phyloP scores from a whole-genome alignment of 495 filamentous ascomycete species.

The Xylaria scruposa region DNA sequence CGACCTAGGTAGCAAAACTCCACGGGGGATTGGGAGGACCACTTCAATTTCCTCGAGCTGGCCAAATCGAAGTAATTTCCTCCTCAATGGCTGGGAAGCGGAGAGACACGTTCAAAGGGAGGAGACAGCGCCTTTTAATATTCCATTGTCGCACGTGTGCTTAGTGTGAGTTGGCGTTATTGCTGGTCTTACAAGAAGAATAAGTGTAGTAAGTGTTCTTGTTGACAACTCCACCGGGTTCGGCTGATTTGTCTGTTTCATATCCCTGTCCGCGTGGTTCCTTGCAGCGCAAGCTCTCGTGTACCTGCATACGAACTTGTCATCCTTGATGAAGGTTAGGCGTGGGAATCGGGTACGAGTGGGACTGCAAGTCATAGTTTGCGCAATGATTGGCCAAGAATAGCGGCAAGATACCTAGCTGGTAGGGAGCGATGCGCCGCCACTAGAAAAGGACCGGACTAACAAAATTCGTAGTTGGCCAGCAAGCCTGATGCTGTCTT shows the following conservation, averaged over 20 bases:
- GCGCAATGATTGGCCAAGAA: conserved; percentile 12
- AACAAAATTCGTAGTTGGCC: background rate
- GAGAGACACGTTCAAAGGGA: background rate
- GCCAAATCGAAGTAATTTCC: background rate
- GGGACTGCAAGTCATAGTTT: background rate
- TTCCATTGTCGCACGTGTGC: conserved; percentile 2
- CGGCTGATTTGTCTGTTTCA: conserved; percentile 19
- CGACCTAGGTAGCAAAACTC: no score
- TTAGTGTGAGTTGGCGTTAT: background rate
- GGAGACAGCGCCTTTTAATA: conserved; percentile 6
- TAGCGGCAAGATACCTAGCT: background rate
- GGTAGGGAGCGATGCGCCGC: conserved; percentile 19
- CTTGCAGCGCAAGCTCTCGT: conserved; percentile 19
- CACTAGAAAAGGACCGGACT: conserved; percentile 7
- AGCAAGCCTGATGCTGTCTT: background rate
- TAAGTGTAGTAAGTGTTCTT: background rate
- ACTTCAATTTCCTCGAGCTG: background rate
- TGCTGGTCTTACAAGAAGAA: conserved; percentile 3
- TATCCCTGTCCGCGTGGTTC: conserved; percentile 16
- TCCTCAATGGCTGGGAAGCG: conserved; percentile 3
- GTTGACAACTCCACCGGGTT: conserved; percentile 16
- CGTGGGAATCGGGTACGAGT: conserved; percentile 1
- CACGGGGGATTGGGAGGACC: background rate
- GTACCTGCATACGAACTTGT: conserved; percentile 25
- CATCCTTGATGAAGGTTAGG: conserved; percentile 8